Conservation (phyloP, 2,329 filamentous ascomycete genomes). For the Graphilbum fragrans region DNA sequence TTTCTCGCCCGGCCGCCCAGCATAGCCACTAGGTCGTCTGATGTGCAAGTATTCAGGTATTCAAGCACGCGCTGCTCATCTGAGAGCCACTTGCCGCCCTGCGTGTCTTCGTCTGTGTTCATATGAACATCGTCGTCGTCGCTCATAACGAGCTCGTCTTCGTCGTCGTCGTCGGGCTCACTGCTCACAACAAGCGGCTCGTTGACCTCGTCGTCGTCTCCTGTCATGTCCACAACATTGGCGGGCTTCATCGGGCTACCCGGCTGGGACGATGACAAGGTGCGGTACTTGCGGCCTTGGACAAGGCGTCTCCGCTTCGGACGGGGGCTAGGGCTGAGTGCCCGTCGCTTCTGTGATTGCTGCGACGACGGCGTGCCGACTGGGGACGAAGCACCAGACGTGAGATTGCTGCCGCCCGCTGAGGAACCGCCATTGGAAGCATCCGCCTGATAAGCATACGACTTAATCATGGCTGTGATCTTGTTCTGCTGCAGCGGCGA, state of each 20-base stretch:
- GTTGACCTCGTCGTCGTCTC: slow-evolving; percentile 19
- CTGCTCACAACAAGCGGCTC: neutral
- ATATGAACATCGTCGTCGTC: slow-evolving; percentile 13
- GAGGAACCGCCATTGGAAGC: neutral
- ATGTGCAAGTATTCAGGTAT: slow-evolving; percentile 71
- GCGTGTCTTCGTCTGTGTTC: slow-evolving; percentile 19
- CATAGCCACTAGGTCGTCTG: slow-evolving; percentile 69
- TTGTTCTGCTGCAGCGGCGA: slow-evolving; percentile 1
- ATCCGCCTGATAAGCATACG: slow-evolving; percentile 7
- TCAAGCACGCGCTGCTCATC: slow-evolving; percentile 44
- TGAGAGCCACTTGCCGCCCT: slow-evolving; percentile 3
- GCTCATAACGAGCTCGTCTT: slow-evolving; percentile 13
- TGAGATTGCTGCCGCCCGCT: slow-evolving; percentile 1
- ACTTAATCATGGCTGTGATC: slow-evolving; percentile 9
- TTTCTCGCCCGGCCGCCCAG: slow-evolving; percentile 57
- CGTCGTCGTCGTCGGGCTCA: slow-evolving; percentile 19
- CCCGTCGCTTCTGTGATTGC: neutral
- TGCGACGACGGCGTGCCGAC: neutral
- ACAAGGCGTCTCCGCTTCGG: slow-evolving; percentile 17
- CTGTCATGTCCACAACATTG: slow-evolving; percentile 15
- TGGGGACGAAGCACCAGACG: slow-evolving; percentile 2
- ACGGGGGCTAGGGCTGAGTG: slow-evolving; percentile 7
- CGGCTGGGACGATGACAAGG: slow-evolving; percentile 11
- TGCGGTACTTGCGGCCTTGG: slow-evolving; percentile 11
- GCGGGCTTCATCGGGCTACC: slow-evolving; percentile 6